phyloP scores from a whole-genome alignment of 2,329 filamentous ascomycete genomes.

The Monilinia aucupariae region DNA sequence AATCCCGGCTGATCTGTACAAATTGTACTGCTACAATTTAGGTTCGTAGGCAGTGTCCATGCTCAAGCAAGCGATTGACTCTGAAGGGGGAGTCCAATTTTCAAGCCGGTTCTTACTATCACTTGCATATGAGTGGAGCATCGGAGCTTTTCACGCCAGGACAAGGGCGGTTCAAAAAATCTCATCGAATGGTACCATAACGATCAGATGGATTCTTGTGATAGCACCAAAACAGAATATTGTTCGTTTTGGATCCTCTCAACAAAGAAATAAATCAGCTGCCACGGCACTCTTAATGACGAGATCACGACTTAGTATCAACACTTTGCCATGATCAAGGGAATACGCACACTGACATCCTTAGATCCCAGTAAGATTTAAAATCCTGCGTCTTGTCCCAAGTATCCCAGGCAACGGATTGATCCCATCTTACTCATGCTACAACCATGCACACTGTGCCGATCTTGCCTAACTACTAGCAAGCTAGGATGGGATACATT shows the following conservation, averaged over 20 bases:
- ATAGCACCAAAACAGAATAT: not conserved
- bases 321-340: not conserved
- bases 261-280: not conserved
- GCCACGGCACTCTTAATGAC: not conserved
- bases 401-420: not conserved
- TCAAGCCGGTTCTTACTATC: not conserved
- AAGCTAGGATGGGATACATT: not conserved
- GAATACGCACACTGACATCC: not conserved
- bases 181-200: not conserved
- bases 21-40: too few relatives aligned
- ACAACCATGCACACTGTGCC: not conserved
- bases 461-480: not conserved
- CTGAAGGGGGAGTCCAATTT: too few relatives aligned
- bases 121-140: conserved; percentile 12
- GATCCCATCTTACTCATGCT: not conserved
- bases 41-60: too few relatives aligned
- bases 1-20: too few relatives aligned
- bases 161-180: not conserved
- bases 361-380: not conserved
- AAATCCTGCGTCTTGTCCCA: not conserved
- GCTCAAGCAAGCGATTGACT: too few relatives aligned
- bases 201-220: not conserved
- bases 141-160: not conserved
- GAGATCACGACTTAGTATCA: not conserved
- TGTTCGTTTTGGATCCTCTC: not conserved